A percentile compares a stretch with the other conserved stretches of the same genome.
These are phyloP conservation scores for Alternaria conjuncta DNA, from an alignment of 2,329 filamentous ascomycete genomes.

Conservation along the genomic window DNA sequence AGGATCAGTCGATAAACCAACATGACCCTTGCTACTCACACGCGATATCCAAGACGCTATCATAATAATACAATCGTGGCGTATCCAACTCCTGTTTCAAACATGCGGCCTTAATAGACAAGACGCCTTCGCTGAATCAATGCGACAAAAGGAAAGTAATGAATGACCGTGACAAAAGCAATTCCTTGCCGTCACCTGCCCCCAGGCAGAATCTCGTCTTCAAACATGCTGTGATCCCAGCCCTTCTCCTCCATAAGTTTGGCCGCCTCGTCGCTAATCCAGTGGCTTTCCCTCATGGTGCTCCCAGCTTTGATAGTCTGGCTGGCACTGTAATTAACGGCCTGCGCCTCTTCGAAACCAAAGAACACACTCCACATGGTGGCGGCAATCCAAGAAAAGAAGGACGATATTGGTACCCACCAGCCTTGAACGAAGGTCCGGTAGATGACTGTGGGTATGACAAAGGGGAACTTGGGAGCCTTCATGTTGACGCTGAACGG, in stretches of 20 bases:
- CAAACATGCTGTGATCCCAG: constrained; percentile 34
- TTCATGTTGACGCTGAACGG: constrained; percentile 59
- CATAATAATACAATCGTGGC: constrained; percentile 6
- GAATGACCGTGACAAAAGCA: neutral
- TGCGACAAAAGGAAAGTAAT: constrained; percentile 9
- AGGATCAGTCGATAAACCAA: neutral
- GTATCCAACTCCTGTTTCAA: constrained; percentile 3
- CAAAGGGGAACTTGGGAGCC: constrained; percentile 62
- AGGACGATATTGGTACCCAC: constrained; percentile 40
- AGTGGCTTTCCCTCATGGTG: neutral
- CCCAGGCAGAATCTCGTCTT: constrained; percentile 27
- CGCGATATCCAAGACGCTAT: constrained; percentile 7
- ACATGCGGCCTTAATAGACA: neutral
- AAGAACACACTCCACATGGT: constrained; percentile 13
- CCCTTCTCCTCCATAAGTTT: constrained; percentile 20
- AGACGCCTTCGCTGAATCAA: constrained; percentile 22
- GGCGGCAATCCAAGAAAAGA: constrained; percentile 26
- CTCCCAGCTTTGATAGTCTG: constrained; percentile 1
- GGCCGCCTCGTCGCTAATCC: constrained; percentile 14
- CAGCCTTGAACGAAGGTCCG: constrained; percentile 45
- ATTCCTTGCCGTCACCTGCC: neutral
- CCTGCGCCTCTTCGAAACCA: constrained; percentile 11
- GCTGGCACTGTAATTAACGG: neutral
- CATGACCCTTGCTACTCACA: neutral
- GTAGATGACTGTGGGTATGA: constrained; percentile 62